Evolutionary conservation across 2,329 filamentous ascomycete genomes (phyloP).

Genomic region (Curvularia eragrostidis): DNA sequence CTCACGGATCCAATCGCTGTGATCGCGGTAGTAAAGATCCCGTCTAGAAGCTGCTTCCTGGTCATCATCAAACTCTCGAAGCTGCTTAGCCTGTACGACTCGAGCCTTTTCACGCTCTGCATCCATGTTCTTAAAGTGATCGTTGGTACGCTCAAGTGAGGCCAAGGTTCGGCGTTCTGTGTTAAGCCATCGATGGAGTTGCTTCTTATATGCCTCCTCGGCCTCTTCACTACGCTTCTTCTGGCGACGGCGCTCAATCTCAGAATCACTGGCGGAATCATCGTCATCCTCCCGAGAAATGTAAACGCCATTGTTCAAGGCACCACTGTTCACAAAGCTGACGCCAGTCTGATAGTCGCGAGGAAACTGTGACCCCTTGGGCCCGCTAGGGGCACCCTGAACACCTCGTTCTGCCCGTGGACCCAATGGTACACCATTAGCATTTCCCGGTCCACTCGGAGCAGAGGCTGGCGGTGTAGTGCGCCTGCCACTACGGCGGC

Average conservation of each 20-base stretch:
- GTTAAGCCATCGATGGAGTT: conserved; percentile 89
- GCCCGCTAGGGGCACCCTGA: conserved; percentile 76
- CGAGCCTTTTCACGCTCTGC: conserved; percentile 68
- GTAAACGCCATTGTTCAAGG: conserved; percentile 63
- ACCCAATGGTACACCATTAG: conserved; percentile 79
- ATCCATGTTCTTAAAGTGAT: conserved; percentile 77
- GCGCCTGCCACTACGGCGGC: conserved; percentile 72
- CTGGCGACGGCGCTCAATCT: conserved; percentile 75
- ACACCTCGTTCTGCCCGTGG: conserved; percentile 69
- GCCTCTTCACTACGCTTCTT: conserved; percentile 76
- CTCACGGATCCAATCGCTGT: conserved; percentile 82
- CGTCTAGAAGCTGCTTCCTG: conserved; percentile 74
- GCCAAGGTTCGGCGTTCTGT: conserved; percentile 83
- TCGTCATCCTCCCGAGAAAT: conserved; percentile 80
- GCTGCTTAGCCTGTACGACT: conserved; percentile 72
- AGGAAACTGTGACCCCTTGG: conserved; percentile 70
- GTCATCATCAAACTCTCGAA: conserved; percentile 89
- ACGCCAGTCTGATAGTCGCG: conserved; percentile 79
- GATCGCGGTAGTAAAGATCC: conserved; percentile 87
- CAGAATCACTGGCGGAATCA: conserved; percentile 84
- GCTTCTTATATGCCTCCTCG: conserved; percentile 81
- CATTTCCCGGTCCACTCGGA: conserved; percentile 66
- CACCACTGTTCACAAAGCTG: conserved; percentile 80
- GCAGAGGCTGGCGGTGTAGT: conserved; percentile 67
- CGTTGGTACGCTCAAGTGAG: conserved; percentile 83